Percentiles rank a stretch among this genome's conserved stretches.
Conservation (phyloP, 257 asterid genomes). For the Salvia hispanica region DNA sequence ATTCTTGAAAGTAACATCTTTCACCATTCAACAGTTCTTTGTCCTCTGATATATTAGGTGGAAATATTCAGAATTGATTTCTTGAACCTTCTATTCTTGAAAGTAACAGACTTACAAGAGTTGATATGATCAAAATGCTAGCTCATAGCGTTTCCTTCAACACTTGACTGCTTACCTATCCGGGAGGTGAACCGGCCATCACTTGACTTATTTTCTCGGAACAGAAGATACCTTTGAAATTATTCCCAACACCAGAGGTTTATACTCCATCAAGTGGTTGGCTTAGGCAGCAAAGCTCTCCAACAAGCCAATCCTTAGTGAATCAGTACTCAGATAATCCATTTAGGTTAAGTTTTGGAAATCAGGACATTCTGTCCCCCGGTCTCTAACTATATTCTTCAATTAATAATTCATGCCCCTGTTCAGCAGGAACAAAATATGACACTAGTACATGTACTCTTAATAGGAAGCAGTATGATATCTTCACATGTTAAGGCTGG, state of each 20-base stretch:
- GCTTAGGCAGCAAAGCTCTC: slow-evolving; percentile 34
- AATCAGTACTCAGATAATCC: slow-evolving; percentile 22
- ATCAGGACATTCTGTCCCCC: slow-evolving; percentile 20
- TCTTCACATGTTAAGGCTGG: slow-evolving; percentile 14
- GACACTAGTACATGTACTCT: slow-evolving; percentile 30
- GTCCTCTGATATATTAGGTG: slow-evolving; percentile 6
- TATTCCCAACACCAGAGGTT: slow-evolving; percentile 36
- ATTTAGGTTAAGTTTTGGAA: slow-evolving; percentile 27
- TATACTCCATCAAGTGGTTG: slow-evolving; percentile 30
- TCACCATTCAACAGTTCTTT: slow-evolving; percentile 15
- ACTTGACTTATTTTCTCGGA: slow-evolving; percentile 30
- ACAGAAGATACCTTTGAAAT: slow-evolving; percentile 29
- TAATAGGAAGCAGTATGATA: slow-evolving; percentile 29
- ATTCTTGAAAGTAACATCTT: slow-evolving; percentile 21
- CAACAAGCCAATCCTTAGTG: slow-evolving; percentile 27
- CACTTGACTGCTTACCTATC: slow-evolving; percentile 34
- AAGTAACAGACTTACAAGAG: slow-evolving; percentile 28
- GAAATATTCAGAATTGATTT: slow-evolving; percentile 17
- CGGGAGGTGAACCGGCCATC: slow-evolving; percentile 33
- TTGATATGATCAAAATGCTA: slow-evolving; percentile 22
- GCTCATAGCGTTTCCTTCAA: slow-evolving; percentile 25
- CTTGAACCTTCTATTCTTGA: slow-evolving; percentile 24
- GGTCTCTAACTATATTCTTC: slow-evolving; percentile 30
- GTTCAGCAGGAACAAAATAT: slow-evolving; percentile 34
- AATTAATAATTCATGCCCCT: slow-evolving; percentile 29